phyloP scores from a whole-genome alignment of 1,284 basidiomycete species.

The Leccinum cinnamomeum region DNA sequence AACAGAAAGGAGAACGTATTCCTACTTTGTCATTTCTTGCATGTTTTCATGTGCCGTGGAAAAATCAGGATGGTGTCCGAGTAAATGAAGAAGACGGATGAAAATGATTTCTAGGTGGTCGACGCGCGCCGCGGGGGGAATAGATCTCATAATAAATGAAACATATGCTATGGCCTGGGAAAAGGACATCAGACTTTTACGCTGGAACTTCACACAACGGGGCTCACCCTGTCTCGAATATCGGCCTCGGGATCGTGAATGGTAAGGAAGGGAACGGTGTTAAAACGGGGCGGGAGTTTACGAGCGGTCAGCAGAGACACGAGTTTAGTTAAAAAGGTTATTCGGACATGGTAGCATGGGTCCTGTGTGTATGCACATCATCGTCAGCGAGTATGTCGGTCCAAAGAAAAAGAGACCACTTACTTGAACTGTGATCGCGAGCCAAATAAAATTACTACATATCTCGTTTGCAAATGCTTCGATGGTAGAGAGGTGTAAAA shows the following conservation, averaged over 20 bases:
- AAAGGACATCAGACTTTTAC: neutral
- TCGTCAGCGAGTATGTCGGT: neutral
- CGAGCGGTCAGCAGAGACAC: constrained; percentile 58
- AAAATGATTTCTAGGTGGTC: constrained; percentile 80
- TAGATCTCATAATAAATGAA: constrained; percentile 43
- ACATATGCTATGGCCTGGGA: constrained; percentile 62
- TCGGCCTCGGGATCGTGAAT: constrained; percentile 92
- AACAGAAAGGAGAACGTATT: constrained; percentile 2
- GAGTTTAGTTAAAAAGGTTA: constrained; percentile 76
- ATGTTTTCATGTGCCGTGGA: constrained; percentile 59
- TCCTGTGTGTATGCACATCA: constrained; percentile 52
- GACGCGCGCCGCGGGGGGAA: constrained; percentile 58
- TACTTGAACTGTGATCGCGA: constrained; percentile 82
- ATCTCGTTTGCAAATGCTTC: constrained; percentile 63
- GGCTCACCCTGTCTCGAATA: constrained; percentile 57
- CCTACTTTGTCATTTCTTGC: constrained; percentile 72
- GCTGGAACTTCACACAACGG: neutral
- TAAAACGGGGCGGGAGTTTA: constrained; percentile 72
- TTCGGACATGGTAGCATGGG: constrained; percentile 84
- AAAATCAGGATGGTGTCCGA: constrained; percentile 96
- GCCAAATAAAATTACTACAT: constrained; percentile 59
- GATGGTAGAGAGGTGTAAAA: constrained; percentile 79
- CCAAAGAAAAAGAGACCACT: neutral
- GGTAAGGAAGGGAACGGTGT: constrained; percentile 84
- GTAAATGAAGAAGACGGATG: constrained; percentile 80